These are phyloP conservation scores for Zoysia matrella DNA, from an alignment of 202 grass and related monocot genomes.

Conservation along the genomic window DNA sequence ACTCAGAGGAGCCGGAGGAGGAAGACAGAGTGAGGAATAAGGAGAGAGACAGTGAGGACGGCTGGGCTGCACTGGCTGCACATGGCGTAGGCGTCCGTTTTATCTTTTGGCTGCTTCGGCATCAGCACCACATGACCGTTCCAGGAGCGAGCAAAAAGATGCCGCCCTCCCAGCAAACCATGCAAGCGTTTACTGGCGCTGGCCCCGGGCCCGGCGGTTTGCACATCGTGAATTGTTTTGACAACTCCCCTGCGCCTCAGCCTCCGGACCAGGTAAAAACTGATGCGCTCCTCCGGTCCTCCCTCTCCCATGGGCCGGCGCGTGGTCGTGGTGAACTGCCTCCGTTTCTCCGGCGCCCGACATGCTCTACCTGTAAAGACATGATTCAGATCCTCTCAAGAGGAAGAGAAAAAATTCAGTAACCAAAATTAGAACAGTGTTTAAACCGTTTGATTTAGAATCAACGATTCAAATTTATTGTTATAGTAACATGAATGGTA, in stretches of 20 bases:
- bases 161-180: conserved; percentile 31
- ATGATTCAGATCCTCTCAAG: not conserved
- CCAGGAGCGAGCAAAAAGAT: conserved; percentile 34
- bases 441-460: too few species aligned
- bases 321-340: not conserved
- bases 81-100: conserved; percentile 35
- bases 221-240: not conserved
- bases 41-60: not conserved
- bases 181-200: conserved; percentile 33
- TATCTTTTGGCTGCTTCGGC: conserved; percentile 21
- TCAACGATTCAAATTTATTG: too few species aligned
- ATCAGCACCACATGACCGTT: conserved; percentile 53
- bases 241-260: conserved; percentile 1
- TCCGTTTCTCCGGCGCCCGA: not conserved
- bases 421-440: too few species aligned
- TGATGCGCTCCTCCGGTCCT: not conserved
- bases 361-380: not conserved
- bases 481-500: too few species aligned
- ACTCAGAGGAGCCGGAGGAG: not conserved
- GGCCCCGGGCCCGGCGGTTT: not conserved
- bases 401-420: too few species aligned
- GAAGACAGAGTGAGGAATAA: not conserved
- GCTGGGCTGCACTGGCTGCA: not conserved
- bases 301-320: not conserved
- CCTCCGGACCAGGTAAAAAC: conserved; percentile 25